A percentile compares a stretch with the other conserved stretches of the same genome.
phyloP scores from a whole-genome alignment of 257 asterid genomes.

The Primulina huaijiensis region DNA sequence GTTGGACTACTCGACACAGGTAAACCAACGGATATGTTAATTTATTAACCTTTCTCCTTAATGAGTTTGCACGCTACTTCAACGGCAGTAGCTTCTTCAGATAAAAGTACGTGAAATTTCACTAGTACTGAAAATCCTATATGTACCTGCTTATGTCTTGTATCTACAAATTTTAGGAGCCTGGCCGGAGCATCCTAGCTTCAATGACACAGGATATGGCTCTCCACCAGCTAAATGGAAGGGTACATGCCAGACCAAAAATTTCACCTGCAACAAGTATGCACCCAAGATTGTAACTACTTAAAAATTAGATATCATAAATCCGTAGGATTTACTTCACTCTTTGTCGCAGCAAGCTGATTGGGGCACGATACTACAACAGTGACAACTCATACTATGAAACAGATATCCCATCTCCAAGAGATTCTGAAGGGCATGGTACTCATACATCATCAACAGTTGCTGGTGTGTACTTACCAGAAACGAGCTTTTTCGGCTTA shows the following conservation, averaged over 20 bases:
- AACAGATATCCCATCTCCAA: constrained; percentile 26
- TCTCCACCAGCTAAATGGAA: constrained; percentile 49
- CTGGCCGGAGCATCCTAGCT: constrained; percentile 50
- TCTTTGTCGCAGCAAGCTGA: constrained; percentile 31
- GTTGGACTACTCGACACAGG: constrained; percentile 51
- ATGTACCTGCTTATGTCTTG: not conserved
- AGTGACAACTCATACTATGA: not conserved
- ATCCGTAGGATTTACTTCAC: not conserved
- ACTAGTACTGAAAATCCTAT: not conserved
- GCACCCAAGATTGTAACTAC: not conserved
- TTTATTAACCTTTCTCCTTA: too few species aligned
- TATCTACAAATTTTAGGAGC: constrained; percentile 19
- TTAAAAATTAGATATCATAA: not conserved
- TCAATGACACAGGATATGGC: constrained; percentile 33
- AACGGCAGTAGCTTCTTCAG: too few species aligned
- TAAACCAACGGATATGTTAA: not conserved
- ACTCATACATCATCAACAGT: constrained; percentile 47
- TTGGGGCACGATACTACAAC: constrained; percentile 36
- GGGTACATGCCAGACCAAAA: constrained; percentile 35
- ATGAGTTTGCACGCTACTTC: too few species aligned
- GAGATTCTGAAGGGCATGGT: constrained; percentile 45
- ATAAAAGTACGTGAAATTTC: too few species aligned
- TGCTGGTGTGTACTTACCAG: constrained; percentile 28
- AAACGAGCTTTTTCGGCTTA: constrained; percentile 36
- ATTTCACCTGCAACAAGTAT: constrained; percentile 53